Base-by-base conservation (phyloP, 73 alveolate species). In the Symbiodinium natans region DNA sequence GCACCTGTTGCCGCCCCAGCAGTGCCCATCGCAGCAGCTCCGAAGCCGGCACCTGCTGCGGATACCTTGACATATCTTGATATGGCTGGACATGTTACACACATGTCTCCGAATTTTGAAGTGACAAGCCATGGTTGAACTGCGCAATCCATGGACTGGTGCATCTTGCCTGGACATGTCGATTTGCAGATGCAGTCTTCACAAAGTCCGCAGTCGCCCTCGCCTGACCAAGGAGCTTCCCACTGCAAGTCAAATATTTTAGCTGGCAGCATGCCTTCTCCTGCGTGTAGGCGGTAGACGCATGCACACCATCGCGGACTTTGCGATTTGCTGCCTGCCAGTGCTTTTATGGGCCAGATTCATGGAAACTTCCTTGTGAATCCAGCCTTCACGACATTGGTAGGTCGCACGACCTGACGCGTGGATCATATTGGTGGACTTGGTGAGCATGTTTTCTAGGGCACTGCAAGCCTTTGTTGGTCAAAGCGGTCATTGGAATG, bases 241-340 rank as follows among this genome's bases (percentile, higher is more conserved):
- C 31, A 25, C 31, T 23, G 82, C 29, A n/a, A 2, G 43, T 10
- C 23, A 9, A 19, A 19, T 13, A 41, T 15, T n/a, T 34, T 11
- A n/a, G 77, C 77, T 0, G 84, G 42, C 43, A 34, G 41, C 27
- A n/a, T 21, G 97, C 97, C 88, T 90, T 90, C 7, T 90, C 97
- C 77, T 90, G 77, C 40, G 97, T 90, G 56, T 90, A 90, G 15
- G 36, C 97, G 29, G 97, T 82, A 41, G 97, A 90, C 39, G 19
- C 34, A n/a, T 82, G 87, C 56, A 90, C 97, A n/a, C 97, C 97
- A 29, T 90, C 88, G 41, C 97, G 97, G 46, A 90, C 97, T 31
- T 90, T 90, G 29, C 97, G 97, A 33, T 90, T 90, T 23, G 97
- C 97, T 6, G 97, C 97, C 97, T 90, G 48, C 27, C 29, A n/a